Evolutionary conservation across 2,329 filamentous ascomycete species (phyloP), one percentile per base, ranked within the genome.

Genomic region (Dendryphion nanum): DNA sequence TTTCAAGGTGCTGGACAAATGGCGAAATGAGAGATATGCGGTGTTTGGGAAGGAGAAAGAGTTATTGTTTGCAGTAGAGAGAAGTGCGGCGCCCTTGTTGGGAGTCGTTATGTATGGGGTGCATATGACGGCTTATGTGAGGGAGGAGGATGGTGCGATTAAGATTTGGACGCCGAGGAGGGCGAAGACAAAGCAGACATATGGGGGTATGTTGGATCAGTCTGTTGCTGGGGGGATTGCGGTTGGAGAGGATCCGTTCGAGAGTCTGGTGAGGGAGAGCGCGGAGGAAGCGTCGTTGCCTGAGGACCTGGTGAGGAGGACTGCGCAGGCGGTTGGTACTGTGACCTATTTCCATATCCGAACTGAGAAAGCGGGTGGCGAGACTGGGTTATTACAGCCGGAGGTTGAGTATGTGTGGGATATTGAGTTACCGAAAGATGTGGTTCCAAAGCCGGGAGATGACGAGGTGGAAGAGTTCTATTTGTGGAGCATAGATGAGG

Each of bases 401-500:
- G 93, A 97, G 68, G 83, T 82, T 55, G 85, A 97, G 68, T 96
- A 89, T 72, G 74, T 95, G 30, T 98, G 93, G 68, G 89, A 98
- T 63, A 71, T 97, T 45, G 83, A 89, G 64, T 71, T 98, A 47
- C 78, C 83, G 2, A 67, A 72, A 4, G 80, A 82, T 42, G 74
- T 89, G 4, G 70, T 79, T 23, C 89, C 86, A 10, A 78, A 76
- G 59, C 90, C 91, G 14, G 83, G 85, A 41, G 93, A 98, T 64
- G 83, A 85, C 37, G 93, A 98, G 70, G 93, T 95, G 4, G 87
- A 89, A 57, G 79, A 81, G 44, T 97, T 97, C 62, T 78, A 81
- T 59, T 73, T 96, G 41, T 83, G 81, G 77, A 82, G 77, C 2
- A 75, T 96, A 28, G 79, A 85, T n/a, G 78, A 95, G 66, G 79